phyloP scores from a whole-genome alignment of 192 early-diverging fungal species.

The Linnemannia exigua region DNA sequence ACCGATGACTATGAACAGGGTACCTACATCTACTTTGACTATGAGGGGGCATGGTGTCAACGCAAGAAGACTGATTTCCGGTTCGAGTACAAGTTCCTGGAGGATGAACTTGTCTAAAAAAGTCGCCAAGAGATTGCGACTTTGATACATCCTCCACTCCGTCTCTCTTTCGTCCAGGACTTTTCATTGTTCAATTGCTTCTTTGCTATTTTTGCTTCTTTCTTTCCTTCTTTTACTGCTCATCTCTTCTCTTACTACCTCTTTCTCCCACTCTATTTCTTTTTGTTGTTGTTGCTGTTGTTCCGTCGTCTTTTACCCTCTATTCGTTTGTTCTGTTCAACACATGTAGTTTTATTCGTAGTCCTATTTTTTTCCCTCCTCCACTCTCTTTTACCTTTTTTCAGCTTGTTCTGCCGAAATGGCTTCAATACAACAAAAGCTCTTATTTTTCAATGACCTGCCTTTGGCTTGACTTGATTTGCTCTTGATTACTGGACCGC shows the following conservation, averaged over 20 bases:
- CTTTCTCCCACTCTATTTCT: background rate
- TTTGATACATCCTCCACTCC: constrained; percentile 3
- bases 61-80: constrained; percentile 95
- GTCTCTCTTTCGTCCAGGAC: background rate
- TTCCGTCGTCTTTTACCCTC: constrained; percentile 3
- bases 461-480: background rate
- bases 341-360: background rate
- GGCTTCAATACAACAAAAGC: background rate
- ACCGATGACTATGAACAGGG: constrained; percentile 98
- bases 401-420: background rate
- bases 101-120: constrained; percentile 78
- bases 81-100: constrained; percentile 90
- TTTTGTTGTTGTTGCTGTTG: background rate
- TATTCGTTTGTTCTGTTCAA: constrained; percentile 7
- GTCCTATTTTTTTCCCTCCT: constrained; percentile 1
- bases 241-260: background rate
- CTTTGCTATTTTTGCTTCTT: background rate
- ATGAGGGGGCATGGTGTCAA: constrained; percentile 97
- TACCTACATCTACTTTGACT: constrained; percentile 99
- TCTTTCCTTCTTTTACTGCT: background rate
- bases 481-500: too few relatives aligned
- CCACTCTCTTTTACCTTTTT: background rate
- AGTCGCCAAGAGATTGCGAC: background rate
- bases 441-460: background rate
- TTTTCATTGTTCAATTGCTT: background rate